These are phyloP conservation scores for Canavalia ensiformis DNA, from an alignment of 306 rosid species.

Conservation along the genomic window DNA sequence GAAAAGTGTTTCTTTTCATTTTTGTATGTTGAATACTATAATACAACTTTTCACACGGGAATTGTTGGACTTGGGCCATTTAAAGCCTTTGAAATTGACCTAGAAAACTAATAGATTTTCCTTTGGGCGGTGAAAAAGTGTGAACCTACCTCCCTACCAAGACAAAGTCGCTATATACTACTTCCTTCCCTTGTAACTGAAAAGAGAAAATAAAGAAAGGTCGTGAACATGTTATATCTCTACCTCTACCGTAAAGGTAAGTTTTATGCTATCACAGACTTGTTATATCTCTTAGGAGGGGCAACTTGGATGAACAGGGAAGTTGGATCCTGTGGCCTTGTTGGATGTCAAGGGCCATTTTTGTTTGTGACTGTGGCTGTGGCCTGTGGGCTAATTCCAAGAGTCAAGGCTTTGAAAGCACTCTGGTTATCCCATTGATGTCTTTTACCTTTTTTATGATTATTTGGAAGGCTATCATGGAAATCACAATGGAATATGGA, in stretches of 20 bases:
- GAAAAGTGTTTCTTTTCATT: background rate
- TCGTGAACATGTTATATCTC: too few relatives aligned
- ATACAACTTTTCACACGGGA: constrained; percentile 1
- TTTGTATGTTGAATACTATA: background rate
- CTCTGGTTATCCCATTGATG: too few relatives aligned
- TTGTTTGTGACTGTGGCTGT: background rate
- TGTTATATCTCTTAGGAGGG: too few relatives aligned
- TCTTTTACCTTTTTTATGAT: too few relatives aligned
- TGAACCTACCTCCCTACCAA: constrained; percentile 4
- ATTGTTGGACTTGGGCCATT: background rate
- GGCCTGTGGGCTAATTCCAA: background rate
- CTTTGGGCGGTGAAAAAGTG: constrained; percentile 16
- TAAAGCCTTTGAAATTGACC: constrained; percentile 15
- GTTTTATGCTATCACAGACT: too few relatives aligned
- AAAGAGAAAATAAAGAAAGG: too few relatives aligned
- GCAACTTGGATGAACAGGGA: too few relatives aligned
- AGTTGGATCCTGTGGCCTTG: background rate
- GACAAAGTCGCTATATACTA: background rate
- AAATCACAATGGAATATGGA: background rate
- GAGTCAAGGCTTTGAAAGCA: too few relatives aligned
- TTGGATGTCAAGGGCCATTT: constrained; percentile 1
- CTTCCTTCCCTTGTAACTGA: background rate
- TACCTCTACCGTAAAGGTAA: too few relatives aligned
- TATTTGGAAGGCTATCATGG: constrained; percentile 11
- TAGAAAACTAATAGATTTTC: constrained; percentile 3